phyloP scores from a whole-genome alignment of 1,284 basidiomycete species.

The Gomphus sp. region DNA sequence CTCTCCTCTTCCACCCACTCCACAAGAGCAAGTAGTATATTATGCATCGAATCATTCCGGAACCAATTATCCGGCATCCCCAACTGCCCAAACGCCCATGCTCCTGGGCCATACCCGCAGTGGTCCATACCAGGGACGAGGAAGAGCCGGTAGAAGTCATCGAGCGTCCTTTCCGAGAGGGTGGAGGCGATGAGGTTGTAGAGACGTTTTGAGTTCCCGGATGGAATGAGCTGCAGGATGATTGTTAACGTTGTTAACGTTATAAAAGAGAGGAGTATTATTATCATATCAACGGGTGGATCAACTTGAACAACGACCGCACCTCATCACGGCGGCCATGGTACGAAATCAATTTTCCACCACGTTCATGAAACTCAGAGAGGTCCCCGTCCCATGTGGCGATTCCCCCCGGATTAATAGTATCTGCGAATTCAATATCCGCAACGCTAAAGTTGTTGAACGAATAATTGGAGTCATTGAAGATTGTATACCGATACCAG shows the following conservation, averaged over 20 bases:
- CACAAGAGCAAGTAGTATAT: slow-evolving; percentile 11
- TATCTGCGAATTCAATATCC: slow-evolving; percentile 11
- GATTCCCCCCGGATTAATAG: slow-evolving; percentile 12
- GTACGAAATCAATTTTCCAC: slow-evolving; percentile 19
- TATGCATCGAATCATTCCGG: slow-evolving; percentile 7
- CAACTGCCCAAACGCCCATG: slow-evolving; percentile 14
- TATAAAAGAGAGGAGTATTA: neutral
- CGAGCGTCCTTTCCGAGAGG: neutral
- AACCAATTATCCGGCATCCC: neutral
- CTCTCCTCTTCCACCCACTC: slow-evolving; percentile 14
- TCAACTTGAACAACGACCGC: neutral
- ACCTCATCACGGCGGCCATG: slow-evolving; percentile 14
- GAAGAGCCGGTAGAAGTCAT: slow-evolving; percentile 21
- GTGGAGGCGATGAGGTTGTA: neutral
- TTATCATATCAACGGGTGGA: neutral
- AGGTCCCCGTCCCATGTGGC: slow-evolving; percentile 14
- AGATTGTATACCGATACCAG: slow-evolving; percentile 14
- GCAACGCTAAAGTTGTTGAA: slow-evolving; percentile 10
- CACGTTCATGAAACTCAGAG: slow-evolving; percentile 16
- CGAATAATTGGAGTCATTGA: slow-evolving; percentile 10
- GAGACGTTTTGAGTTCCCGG: slow-evolving; percentile 20
- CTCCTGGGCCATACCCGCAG: slow-evolving; percentile 18
- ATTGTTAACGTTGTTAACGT: too few species aligned
- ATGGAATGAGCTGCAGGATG: slow-evolving; percentile 23
- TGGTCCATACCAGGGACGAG: slow-evolving; percentile 34